A percentile compares a stretch with the other conserved stretches of the same genome.
Evolutionary conservation across 2,329 filamentous ascomycete species (phyloP).

Genomic region (Aspergillus caelatus): DNA sequence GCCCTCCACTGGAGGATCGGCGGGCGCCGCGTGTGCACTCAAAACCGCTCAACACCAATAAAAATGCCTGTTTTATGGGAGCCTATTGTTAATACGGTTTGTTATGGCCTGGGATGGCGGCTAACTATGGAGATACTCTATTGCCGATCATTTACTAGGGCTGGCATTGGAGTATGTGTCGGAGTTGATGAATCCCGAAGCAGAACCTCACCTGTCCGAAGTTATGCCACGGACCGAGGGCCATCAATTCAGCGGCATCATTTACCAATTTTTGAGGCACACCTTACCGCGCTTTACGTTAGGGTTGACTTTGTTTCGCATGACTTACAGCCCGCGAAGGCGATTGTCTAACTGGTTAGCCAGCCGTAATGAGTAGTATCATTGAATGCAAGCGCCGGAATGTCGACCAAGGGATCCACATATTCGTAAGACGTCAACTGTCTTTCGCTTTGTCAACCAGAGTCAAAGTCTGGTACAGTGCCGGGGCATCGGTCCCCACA

Average conservation of each 20-base stretch:
- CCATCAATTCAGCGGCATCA: neutral
- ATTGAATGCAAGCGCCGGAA: neutral
- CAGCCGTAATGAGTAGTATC: neutral
- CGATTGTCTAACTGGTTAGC: no score
- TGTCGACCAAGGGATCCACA: neutral
- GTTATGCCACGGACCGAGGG: neutral
- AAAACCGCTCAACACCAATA: neutral
- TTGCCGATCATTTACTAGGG: neutral
- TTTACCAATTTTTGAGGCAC: neutral
- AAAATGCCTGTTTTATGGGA: neutral
- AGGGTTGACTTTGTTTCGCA: neutral
- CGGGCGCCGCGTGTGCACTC: neutral
- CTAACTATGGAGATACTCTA: neutral
- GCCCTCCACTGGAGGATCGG: neutral
- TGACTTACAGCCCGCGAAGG: neutral
- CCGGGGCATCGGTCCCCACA: neutral
- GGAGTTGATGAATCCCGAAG: neutral
- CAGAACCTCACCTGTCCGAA: neutral
- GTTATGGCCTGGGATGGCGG: neutral
- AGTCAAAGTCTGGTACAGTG: neutral
- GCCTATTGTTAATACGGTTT: neutral
- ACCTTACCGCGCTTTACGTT: neutral
- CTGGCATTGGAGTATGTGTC: neutral
- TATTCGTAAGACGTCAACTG: neutral
- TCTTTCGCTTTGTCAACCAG: neutral